A percentile compares a stretch with the other conserved stretches of the same genome.
Evolutionary conservation across 2,329 filamentous ascomycete species (phyloP).

Genomic region (Colletotrichum sp.): DNA sequence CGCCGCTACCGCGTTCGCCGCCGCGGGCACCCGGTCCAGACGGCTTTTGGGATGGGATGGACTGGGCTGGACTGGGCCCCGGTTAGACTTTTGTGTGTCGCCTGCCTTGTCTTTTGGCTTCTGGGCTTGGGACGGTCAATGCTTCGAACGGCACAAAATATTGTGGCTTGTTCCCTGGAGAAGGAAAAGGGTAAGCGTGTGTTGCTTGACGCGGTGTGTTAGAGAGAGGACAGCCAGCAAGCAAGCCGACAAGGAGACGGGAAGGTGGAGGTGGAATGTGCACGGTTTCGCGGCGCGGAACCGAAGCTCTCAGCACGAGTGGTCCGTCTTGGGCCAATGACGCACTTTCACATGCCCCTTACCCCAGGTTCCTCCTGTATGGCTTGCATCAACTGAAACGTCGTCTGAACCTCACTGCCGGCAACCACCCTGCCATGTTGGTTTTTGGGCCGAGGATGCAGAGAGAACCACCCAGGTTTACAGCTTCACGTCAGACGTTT

Average conservation of each 20-base stretch:
- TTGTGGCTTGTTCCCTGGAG: slow-evolving; percentile 5
- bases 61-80: neutral
- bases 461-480: neutral
- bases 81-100: neutral
- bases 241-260: neutral
- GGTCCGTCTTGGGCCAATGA: slow-evolving; percentile 6
- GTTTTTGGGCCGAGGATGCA: neutral
- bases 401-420: neutral
- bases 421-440: neutral
- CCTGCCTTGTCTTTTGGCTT: neutral
- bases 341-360: slow-evolving; percentile 19
- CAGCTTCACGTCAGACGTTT: neutral
- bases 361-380: neutral
- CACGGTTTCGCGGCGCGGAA: slow-evolving; percentile 10
- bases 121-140: slow-evolving; percentile 4
- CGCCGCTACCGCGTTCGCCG: neutral
- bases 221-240: neutral
- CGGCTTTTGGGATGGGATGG: slow-evolving; percentile 6
- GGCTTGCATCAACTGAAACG: slow-evolving; percentile 7
- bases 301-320: neutral
- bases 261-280: slow-evolving; percentile 19
- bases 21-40: neutral
- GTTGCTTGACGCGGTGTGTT: neutral
- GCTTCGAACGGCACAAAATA: neutral
- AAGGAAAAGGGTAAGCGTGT: neutral